Conservation (phyloP, 176 grass and related monocot species). For the Phragmites australis region DNA sequence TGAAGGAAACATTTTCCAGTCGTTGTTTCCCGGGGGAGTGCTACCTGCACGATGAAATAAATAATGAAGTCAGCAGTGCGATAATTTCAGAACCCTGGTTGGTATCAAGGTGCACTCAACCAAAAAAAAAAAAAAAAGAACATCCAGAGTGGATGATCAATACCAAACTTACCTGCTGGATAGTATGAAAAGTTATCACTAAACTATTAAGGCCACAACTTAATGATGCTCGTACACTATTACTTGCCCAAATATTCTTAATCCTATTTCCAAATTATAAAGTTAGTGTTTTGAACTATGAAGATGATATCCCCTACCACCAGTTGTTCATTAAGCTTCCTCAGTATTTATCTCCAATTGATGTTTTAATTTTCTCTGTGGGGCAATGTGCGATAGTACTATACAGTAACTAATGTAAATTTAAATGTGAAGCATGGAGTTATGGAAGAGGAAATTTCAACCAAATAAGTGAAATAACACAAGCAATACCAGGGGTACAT, state of each 20-base stretch:
- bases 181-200: background rate
- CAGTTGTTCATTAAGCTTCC: background rate
- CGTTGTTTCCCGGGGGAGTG: slow-evolving; percentile 82
- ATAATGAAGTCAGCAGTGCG: background rate
- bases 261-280: background rate
- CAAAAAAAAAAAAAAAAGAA: background rate
- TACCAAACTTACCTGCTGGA: background rate
- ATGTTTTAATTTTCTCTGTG: background rate
- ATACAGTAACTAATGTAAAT: background rate
- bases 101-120: background rate
- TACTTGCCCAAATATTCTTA: background rate
- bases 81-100: slow-evolving; percentile 22
- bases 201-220: background rate
- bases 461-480: background rate
- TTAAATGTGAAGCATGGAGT: background rate
- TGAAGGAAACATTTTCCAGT: slow-evolving; percentile 90
- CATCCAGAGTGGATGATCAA: background rate
- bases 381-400: background rate
- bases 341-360: background rate
- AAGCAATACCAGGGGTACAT: background rate
- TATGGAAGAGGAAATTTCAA: background rate
- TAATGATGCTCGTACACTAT: background rate
- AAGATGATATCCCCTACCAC: background rate
- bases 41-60: slow-evolving; percentile 62
- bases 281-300: background rate